A percentile compares a stretch with the other conserved stretches of the same genome.
phyloP scores from a whole-genome alignment of 2,329 filamentous ascomycete species.

The Colletotrichum shisoi region DNA sequence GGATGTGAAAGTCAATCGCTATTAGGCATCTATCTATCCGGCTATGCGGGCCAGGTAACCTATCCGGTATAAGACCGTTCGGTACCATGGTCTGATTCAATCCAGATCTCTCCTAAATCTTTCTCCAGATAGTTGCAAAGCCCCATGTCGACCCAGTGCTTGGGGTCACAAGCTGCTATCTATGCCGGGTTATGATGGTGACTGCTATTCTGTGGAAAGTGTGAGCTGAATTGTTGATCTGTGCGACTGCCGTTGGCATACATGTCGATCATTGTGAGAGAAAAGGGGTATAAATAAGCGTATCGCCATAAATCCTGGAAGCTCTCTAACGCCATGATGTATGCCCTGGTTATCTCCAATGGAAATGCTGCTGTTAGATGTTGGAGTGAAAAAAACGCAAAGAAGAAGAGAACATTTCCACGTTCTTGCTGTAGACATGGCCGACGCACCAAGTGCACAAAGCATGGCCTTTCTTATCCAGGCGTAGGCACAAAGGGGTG shows the following conservation, averaged over 20 bases:
- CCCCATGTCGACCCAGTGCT: background rate
- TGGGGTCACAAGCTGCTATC: background rate
- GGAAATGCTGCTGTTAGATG: background rate
- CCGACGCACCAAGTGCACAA: background rate
- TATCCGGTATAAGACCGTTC: background rate
- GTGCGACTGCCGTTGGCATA: background rate
- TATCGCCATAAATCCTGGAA: background rate
- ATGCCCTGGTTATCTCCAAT: background rate
- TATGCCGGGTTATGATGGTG: background rate
- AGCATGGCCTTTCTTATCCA: background rate
- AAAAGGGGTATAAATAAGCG: background rate
- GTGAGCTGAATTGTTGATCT: background rate
- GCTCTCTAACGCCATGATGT: background rate
- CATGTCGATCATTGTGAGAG: background rate
- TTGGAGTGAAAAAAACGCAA: background rate
- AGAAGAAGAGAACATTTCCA: background rate
- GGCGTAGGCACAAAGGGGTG: no score
- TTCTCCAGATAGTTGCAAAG: background rate
- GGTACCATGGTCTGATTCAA: background rate
- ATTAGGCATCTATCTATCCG: constrained; percentile 9
- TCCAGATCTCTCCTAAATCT: background rate
- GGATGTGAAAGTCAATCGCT: constrained; percentile 8
- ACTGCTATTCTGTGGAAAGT: no score
- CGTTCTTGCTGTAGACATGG: background rate
- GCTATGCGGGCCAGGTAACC: background rate